These are phyloP conservation scores for Neurospora sp. DNA, from an alignment of 495 filamentous ascomycete species.

Conservation along the genomic window DNA sequence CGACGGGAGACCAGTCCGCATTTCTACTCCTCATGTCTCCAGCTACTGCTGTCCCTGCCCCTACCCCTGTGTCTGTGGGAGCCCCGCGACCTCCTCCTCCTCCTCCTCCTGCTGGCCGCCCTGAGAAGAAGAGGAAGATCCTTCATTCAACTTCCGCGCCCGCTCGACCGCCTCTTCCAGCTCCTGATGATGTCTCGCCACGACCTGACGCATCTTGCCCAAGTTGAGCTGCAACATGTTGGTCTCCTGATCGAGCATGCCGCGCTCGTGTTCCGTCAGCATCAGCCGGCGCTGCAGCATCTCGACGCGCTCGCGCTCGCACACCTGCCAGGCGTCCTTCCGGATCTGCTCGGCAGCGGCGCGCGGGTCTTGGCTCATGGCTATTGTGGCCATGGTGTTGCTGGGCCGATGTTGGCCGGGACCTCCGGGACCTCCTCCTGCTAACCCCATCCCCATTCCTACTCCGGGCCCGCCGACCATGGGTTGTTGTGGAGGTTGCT, in stretches of 20 bases:
- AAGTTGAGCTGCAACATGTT: conserved; percentile 15
- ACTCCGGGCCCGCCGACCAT: not conserved
- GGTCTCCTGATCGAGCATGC: conserved; percentile 15
- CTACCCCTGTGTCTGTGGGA: not conserved
- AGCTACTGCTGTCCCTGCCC: not conserved
- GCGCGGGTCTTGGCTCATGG: conserved; percentile 10
- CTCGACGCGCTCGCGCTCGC: conserved; percentile 13
- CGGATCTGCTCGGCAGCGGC: conserved; percentile 15
- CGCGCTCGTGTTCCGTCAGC: conserved; percentile 16
- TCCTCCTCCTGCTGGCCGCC: not conserved
- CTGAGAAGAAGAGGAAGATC: not conserved
- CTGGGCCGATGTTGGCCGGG: not conserved
- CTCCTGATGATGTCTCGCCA: not conserved
- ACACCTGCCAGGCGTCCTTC: conserved; percentile 18
- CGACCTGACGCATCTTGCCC: conserved; percentile 9
- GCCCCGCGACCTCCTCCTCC: not conserved
- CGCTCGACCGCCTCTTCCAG: conserved; percentile 7
- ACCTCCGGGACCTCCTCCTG: not conserved
- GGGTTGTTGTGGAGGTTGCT: not conserved
- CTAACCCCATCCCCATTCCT: not conserved
- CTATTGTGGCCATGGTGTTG: not conserved
- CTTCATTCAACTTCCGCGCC: conserved; percentile 6
- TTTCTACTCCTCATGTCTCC: not conserved
- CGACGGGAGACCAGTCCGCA: not conserved
- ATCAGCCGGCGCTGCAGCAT: conserved; percentile 16